A percentile compares a stretch with the other conserved stretches of the same genome.
These are phyloP conservation scores for Candida sp. DNA, from an alignment of 1,139 yeast genomes.

Conservation along the genomic window DNA sequence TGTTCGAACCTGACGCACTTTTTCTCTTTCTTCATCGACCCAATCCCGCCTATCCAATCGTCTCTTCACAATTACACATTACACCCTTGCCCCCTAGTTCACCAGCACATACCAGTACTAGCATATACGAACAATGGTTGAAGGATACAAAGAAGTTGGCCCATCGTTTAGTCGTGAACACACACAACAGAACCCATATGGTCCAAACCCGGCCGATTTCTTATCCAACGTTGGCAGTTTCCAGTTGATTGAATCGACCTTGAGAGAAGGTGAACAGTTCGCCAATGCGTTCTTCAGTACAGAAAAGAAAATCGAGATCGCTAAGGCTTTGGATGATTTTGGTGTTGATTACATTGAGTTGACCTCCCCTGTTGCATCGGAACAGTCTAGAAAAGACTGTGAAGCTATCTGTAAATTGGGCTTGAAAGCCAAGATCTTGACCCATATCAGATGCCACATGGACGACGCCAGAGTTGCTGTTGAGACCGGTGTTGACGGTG, in stretches of 20 bases:
- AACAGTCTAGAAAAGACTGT: slow-evolving; percentile 92
- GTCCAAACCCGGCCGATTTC: slow-evolving; percentile 94
- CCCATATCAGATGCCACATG: slow-evolving; percentile 98
- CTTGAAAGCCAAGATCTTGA: slow-evolving; percentile 89
- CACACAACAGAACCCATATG: slow-evolving; percentile 71
- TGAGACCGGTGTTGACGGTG: slow-evolving; percentile 99
- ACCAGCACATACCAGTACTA: background rate
- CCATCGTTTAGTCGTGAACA: slow-evolving; percentile 9
- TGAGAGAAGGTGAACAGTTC: slow-evolving; percentile 99
- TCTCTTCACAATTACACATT: background rate
- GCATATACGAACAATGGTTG: slow-evolving; percentile 1
- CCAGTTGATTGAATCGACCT: slow-evolving; percentile 93
- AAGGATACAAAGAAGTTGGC: slow-evolving; percentile 12
- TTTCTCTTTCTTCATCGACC: background rate
- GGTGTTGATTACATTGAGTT: slow-evolving; percentile 98
- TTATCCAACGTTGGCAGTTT: slow-evolving; percentile 89
- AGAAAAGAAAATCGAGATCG: slow-evolving; percentile 96
- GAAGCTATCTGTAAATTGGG: slow-evolving; percentile 99
- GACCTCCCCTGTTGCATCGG: slow-evolving; percentile 97
- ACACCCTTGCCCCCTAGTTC: background rate
- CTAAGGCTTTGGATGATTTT: slow-evolving; percentile 96
- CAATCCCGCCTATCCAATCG: background rate
- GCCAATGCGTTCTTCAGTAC: slow-evolving; percentile 97
- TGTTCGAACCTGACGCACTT: background rate
- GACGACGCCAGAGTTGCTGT: slow-evolving; percentile 98